Percentiles rank a stretch among this genome's conserved stretches.
Conservation (phyloP, 768 basidiomycete species). For the Lyophyllum decastes region DNA sequence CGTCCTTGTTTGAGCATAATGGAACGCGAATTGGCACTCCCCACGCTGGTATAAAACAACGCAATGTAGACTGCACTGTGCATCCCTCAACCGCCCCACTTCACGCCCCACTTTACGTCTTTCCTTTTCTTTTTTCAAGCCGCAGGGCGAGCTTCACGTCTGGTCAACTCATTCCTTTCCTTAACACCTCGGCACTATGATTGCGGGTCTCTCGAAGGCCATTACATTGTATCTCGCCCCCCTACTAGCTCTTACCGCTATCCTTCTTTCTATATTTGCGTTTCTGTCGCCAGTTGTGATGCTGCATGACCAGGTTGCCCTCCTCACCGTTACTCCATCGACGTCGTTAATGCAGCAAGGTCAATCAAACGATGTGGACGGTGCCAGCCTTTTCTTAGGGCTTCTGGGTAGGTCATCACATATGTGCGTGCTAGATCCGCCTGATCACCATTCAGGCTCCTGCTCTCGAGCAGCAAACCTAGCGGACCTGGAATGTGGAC, state of each 20-base stretch:
- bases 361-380: constrained; percentile 47
- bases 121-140: constrained; percentile 19
- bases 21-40: background rate
- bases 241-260: constrained; percentile 61
- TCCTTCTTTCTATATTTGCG: constrained; percentile 65
- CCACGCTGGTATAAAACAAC: constrained; percentile 6
- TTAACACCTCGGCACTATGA: constrained; percentile 44
- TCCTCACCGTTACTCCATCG: constrained; percentile 66
- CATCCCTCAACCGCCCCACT: background rate
- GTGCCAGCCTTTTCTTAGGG: constrained; percentile 69
- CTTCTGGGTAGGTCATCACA: constrained; percentile 50
- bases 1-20: constrained; percentile 14
- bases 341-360: constrained; percentile 30
- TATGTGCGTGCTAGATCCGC: background rate
- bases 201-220: constrained; percentile 68
- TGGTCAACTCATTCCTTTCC: constrained; percentile 12
- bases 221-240: constrained; percentile 70
- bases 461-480: constrained; percentile 56
- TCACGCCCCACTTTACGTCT: constrained; percentile 14
- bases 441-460: constrained; percentile 52
- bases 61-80: background rate
- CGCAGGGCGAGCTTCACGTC: constrained; percentile 29
- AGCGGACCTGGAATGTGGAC: constrained; percentile 56
- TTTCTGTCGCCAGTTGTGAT: constrained; percentile 67
- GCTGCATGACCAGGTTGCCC: constrained; percentile 61